Evolutionary conservation across 805 yeast species (phyloP), one percentile per base, ranked within the genome.

Genomic region (Cephaloascus fragrans): DNA sequence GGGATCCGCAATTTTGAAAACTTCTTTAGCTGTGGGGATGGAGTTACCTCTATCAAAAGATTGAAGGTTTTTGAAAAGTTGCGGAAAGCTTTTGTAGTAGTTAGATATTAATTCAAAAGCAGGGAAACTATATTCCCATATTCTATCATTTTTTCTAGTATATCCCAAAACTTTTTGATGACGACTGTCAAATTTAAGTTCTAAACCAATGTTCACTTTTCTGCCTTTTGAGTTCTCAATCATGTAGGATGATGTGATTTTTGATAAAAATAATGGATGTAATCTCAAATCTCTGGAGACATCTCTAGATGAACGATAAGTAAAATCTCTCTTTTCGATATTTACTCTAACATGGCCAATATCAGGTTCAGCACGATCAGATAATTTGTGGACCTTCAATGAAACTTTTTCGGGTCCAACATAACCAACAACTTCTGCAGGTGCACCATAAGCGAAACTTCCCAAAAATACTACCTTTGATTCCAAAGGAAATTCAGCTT

Each of bases 161-260:
- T 78, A 90, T 3, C 97, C 98, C 45, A 89, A 68, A 3, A 86
- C 97, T 59, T 90, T 90, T 50, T 75, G 73, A 48, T 87, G 76
- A 43, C 76, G 75, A 18, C 75, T 75, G 47, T 89, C 96, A 58
- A 80, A 83, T 60, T 89, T 89, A 56, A 93, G 67, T 41, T 82
- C 84, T 45, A 93, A 65, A 17, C 97, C 97, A 50, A 93, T 66
- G 52, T 89, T 83, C 8, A 69, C 51, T 45, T 72, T 71, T 45
- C 64, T 73, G 18, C 72, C 72, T 26, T 64, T 62, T 17, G 69
- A 68, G 43, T 73, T 77, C 23, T 67, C 71, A 43, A 89, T 67
- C 64, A 81, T 59, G 49, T 66, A 83, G 5, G 77, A 73, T 6
- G 96, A 80, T 0, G 96, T 83, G 35, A 93, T 71, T 52, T 75